These are phyloP conservation scores for Sugiyamaella mastotermitis DNA, from an alignment of 805 yeast genomes.

Conservation along the genomic window DNA sequence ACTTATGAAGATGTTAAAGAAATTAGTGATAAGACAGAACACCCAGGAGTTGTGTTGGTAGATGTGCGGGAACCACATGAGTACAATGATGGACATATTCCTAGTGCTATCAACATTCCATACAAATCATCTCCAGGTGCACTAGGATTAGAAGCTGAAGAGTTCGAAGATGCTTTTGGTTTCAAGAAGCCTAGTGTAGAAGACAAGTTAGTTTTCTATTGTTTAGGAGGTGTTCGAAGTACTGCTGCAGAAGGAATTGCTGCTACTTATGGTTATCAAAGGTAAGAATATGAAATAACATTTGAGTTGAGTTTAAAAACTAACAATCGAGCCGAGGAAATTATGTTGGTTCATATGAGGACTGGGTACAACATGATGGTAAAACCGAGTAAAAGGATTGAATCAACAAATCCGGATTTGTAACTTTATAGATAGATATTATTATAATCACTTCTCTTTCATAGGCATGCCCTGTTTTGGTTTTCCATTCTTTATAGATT, in stretches of 20 bases:
- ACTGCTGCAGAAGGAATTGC: conserved; percentile 90
- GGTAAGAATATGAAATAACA: conserved; percentile 25
- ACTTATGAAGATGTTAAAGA: conserved; percentile 47
- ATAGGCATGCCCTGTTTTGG: too few species aligned
- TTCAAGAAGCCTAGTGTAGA: conserved; percentile 68
- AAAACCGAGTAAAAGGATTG: conserved; percentile 4
- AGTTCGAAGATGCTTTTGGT: conserved; percentile 75
- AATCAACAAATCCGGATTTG: background rate
- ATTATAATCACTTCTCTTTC: too few species aligned
- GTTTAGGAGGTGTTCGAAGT: conserved; percentile 89
- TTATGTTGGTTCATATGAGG: conserved; percentile 81
- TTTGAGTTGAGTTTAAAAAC: background rate
- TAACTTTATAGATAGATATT: background rate
- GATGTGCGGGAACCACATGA: conserved; percentile 95
- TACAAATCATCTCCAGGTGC: conserved; percentile 92
- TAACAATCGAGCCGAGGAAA: conserved; percentile 50
- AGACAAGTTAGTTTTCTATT: conserved; percentile 78
- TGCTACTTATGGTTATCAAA: conserved; percentile 76
- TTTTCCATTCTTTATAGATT: background rate
- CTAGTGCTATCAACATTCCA: conserved; percentile 82
- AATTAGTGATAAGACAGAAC: conserved; percentile 38
- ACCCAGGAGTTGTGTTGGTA: conserved; percentile 51
- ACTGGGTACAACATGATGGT: conserved; percentile 57
- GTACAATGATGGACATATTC: conserved; percentile 66
- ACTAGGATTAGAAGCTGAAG: conserved; percentile 68